Conservation (phyloP, 1,284 basidiomycete genomes). For the Neonothopanus nambi region DNA sequence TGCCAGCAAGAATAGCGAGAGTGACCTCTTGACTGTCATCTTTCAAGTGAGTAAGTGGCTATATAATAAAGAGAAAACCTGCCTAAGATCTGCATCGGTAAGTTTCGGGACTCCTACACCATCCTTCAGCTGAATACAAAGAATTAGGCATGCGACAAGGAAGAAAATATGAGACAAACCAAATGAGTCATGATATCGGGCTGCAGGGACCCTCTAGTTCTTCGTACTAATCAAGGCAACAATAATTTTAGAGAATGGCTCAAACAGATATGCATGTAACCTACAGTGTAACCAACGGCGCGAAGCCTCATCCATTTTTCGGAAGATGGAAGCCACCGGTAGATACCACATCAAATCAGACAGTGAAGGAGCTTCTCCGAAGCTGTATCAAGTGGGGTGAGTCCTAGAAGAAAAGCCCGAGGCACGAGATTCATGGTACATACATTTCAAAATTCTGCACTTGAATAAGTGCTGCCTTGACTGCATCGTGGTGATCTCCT, state of each 20-base stretch:
- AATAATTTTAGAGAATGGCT: neutral
- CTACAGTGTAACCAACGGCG: neutral
- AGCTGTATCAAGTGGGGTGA: neutral
- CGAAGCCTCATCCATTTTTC: neutral
- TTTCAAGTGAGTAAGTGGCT: neutral
- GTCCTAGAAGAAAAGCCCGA: neutral
- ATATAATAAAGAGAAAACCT: neutral
- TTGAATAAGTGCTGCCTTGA: neutral
- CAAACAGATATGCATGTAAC: too few relatives aligned
- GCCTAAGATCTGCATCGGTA: neutral
- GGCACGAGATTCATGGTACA: neutral
- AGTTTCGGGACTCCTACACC: neutral
- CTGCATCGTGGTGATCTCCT: neutral
- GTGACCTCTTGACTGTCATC: neutral
- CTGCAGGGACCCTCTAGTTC: neutral
- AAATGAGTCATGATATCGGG: neutral
- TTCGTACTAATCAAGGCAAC: neutral
- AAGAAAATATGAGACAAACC: neutral
- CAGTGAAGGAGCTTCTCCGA: neutral
- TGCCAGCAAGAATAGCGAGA: neutral
- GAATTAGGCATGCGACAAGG: too few relatives aligned
- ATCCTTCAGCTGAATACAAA: neutral
- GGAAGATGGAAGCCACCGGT: neutral
- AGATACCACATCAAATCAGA: neutral
- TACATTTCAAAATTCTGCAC: neutral